phyloP scores from a whole-genome alignment of 176 grass and related monocot genomes.

The Echinochloa phyllopogon region DNA sequence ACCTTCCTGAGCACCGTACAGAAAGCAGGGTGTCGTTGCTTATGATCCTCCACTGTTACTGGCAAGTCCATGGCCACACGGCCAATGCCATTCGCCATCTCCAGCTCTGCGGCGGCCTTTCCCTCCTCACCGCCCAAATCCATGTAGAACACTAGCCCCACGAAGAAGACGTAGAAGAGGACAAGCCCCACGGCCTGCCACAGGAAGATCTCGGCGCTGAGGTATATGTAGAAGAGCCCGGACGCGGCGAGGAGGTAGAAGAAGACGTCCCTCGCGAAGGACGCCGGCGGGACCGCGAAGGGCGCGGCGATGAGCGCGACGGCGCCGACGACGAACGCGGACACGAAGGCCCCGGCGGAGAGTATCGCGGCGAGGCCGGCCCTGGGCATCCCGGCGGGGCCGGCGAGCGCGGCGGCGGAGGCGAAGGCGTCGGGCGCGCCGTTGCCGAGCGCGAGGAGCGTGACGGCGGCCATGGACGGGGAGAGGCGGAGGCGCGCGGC shows the following conservation, averaged over 20 bases:
- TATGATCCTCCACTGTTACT: conserved; percentile 28
- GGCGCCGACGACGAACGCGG: conserved; percentile 81
- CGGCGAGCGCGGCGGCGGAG: conserved; percentile 67
- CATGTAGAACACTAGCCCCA: conserved; percentile 87
- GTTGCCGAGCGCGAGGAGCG: conserved; percentile 92
- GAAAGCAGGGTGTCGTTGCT: background rate
- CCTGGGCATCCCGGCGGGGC: conserved; percentile 43
- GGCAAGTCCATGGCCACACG: conserved; percentile 38
- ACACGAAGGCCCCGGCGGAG: conserved; percentile 87
- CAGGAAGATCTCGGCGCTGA: conserved; percentile 90
- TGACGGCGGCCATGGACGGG: conserved; percentile 85
- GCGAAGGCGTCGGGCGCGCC: conserved; percentile 87
- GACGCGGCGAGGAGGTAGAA: conserved; percentile 82
- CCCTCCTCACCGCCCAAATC: conserved; percentile 53
- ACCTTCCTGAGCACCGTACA: conserved; percentile 61
- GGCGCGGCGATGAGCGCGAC: conserved; percentile 71
- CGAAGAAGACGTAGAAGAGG: conserved; percentile 86
- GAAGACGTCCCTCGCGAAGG: conserved; percentile 81
- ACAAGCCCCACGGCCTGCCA: conserved; percentile 86
- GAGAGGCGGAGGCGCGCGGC: conserved; percentile 68
- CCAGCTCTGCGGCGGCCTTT: conserved; percentile 43
- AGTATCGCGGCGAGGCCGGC: conserved; percentile 71
- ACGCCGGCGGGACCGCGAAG: conserved; percentile 63
- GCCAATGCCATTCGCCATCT: conserved; percentile 43
- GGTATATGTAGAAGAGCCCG: conserved; percentile 77